A percentile compares a stretch with the other conserved stretches of the same genome.
These are phyloP conservation scores for Pseudogymnoascus sp. DNA, from an alignment of 2,329 filamentous ascomycete species.

Conservation along the genomic window DNA sequence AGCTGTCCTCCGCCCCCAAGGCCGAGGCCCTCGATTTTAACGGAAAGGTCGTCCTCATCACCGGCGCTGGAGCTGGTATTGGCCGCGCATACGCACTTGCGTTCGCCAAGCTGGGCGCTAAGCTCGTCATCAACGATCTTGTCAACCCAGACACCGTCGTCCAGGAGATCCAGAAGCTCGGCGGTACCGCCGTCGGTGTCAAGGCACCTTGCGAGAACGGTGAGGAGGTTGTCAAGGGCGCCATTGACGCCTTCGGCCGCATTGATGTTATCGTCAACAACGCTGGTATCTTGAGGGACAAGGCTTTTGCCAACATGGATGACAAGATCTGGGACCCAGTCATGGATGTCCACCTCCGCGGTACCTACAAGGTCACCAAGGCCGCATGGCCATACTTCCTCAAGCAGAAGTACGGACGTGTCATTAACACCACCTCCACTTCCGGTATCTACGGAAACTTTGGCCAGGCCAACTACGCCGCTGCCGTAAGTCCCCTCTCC, in stretches of 20 bases:
- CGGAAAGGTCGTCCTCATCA: slow-evolving; percentile 78
- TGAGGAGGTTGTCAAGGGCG: slow-evolving; percentile 80
- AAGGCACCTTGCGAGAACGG: slow-evolving; percentile 93
- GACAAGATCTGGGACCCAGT: slow-evolving; percentile 90
- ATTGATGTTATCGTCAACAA: slow-evolving; percentile 97
- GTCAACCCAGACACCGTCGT: slow-evolving; percentile 85
- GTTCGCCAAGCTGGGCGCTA: slow-evolving; percentile 75
- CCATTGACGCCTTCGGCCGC: slow-evolving; percentile 87
- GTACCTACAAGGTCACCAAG: slow-evolving; percentile 95
- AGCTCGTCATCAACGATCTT: slow-evolving; percentile 93
- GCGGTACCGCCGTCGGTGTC: slow-evolving; percentile 84
- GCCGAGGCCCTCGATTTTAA: slow-evolving; percentile 72
- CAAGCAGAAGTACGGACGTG: slow-evolving; percentile 96
- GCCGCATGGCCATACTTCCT: slow-evolving; percentile 96
- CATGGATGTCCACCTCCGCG: slow-evolving; percentile 82
- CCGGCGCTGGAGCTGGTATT: slow-evolving; percentile 82
- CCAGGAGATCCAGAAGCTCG: slow-evolving; percentile 80
- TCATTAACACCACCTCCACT: slow-evolving; percentile 94
- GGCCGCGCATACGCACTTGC: slow-evolving; percentile 84
- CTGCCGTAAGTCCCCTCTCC: slow-evolving; percentile 53
- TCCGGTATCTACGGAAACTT: slow-evolving; percentile 99
- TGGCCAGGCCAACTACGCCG: slow-evolving; percentile 94
- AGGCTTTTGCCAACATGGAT: slow-evolving; percentile 96
- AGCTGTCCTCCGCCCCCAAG: slow-evolving; percentile 62
- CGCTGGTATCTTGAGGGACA: slow-evolving; percentile 93